These are phyloP conservation scores for Populus hybrid DNA, from an alignment of 441 rosid species.

Conservation along the genomic window DNA sequence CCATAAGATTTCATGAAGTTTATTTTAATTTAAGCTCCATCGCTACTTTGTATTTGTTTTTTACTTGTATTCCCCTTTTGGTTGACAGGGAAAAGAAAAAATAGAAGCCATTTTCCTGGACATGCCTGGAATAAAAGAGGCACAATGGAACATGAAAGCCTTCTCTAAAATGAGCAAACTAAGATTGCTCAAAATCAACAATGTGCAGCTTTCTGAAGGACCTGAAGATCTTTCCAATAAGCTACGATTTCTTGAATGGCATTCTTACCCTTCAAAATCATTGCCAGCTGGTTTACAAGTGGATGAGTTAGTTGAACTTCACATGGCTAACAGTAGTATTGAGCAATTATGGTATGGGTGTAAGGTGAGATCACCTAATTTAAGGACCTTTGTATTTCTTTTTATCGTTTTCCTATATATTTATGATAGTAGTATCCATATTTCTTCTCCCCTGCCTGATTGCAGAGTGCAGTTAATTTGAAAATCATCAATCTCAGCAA, in stretches of 20 bases:
- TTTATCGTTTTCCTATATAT: no score
- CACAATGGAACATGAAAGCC: neutral
- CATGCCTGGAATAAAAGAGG: conserved; percentile 12
- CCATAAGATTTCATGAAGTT: neutral
- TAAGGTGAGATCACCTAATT: neutral
- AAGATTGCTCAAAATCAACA: neutral
- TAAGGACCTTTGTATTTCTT: neutral
- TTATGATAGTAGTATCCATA: no score
- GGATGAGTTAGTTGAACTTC: neutral
- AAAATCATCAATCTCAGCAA: neutral
- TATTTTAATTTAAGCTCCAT: neutral
- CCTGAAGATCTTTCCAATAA: neutral
- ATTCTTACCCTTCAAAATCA: neutral
- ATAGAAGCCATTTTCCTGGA: neutral
- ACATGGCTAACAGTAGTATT: neutral
- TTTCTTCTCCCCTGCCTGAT: no score
- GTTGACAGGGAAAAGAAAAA: neutral
- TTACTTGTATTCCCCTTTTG: neutral
- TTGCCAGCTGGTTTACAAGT: neutral
- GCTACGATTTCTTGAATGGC: neutral
- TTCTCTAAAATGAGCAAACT: neutral
- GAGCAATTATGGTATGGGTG: neutral
- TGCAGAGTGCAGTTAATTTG: neutral
- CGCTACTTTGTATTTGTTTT: neutral
- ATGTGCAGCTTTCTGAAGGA: neutral